Conservation (phyloP, 2,329 filamentous ascomycete genomes). For the Diaporthe sp. region DNA sequence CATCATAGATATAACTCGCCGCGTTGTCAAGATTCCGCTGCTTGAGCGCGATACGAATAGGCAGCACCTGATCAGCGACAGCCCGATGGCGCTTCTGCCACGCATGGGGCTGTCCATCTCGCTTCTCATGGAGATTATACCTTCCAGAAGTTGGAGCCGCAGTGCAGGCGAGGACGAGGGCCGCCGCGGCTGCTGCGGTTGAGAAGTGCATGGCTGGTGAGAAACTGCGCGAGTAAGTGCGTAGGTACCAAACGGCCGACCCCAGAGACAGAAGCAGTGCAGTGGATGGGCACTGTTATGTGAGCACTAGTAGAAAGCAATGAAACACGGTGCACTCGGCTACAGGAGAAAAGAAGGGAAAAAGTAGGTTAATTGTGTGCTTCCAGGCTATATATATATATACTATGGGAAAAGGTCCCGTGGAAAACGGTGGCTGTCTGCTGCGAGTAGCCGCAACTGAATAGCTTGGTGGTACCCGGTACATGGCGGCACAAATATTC, state of each 20-base stretch:
- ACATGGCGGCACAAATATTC: not conserved
- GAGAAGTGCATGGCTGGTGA: conserved; percentile 30
- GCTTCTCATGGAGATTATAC: conserved; percentile 38
- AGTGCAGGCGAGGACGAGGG: conserved; percentile 22
- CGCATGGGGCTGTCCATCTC: conserved; percentile 30
- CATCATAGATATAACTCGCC: conserved; percentile 35
- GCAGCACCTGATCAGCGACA: conserved; percentile 34
- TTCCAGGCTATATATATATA: not conserved
- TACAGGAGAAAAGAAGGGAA: not conserved
- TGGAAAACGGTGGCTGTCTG: not conserved
- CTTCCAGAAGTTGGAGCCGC: conserved; percentile 31
- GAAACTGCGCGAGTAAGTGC: not conserved
- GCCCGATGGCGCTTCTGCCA: conserved; percentile 37
- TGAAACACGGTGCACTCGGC: not conserved
- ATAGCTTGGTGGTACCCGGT: not conserved
- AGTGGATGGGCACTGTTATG: not conserved
- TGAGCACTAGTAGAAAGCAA: not conserved
- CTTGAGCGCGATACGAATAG: conserved; percentile 36
- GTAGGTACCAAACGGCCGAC: not conserved
- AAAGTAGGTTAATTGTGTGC: not conserved
- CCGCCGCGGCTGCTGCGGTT: conserved; percentile 24
- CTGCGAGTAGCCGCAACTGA: not conserved
- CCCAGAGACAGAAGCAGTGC: not conserved
- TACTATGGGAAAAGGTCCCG: not conserved
- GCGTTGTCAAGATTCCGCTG: conserved; percentile 37